Evolutionary conservation across 176 grass and related monocot species (phyloP), one percentile per base, ranked within the genome.

Genomic region (Oryza meridionalis): DNA sequence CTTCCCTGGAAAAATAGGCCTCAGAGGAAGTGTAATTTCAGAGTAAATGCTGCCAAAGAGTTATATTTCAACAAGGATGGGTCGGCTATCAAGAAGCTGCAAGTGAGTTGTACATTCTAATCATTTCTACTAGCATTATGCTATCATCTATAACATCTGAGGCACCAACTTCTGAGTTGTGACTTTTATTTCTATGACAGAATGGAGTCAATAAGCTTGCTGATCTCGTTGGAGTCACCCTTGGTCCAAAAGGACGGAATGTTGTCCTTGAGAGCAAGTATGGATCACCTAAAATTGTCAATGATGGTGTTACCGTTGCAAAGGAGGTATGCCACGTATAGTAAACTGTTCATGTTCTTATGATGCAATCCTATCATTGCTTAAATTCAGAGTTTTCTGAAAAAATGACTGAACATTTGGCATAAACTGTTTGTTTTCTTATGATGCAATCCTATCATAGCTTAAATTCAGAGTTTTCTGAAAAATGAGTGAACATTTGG

Each of bases 51-150:
- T 0, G 88, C 92, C 0, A 94, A 94, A 86, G 92, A 91, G 65
- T n/a, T 94, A 11, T 65, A 94, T 40, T 94, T 94, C 86, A 94
- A 94, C 61, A 94, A 91, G 80, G 92, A 94, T 78, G 92, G 88
- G 0, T 94, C 77, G 1, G 92, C 88, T 33, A 94, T 84, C 7
- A 91, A 76, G 73, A 94, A 94, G 44, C 59, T 94, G 43, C 92
- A 94, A 59, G 92, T 94, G 22, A 84, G 76, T 80, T 32, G 7
- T 49, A n/a, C n/a, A 7, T 43, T 29, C 13, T 19, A 6, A 13
- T 58, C 5, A 14, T 1, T 3, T 4, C 65, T 62, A 19, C 50
- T 26, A 22, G 0, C 50, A 65, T 49, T 33, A 17, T 69, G 21
- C 31, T 49, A 5, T 22, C 9, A 7, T 26, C 11, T 85, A 14